A percentile compares a stretch with the other conserved stretches of the same genome.
phyloP scores from a whole-genome alignment of 2,329 filamentous ascomycete species.

The Scytalidium sp. region DNA sequence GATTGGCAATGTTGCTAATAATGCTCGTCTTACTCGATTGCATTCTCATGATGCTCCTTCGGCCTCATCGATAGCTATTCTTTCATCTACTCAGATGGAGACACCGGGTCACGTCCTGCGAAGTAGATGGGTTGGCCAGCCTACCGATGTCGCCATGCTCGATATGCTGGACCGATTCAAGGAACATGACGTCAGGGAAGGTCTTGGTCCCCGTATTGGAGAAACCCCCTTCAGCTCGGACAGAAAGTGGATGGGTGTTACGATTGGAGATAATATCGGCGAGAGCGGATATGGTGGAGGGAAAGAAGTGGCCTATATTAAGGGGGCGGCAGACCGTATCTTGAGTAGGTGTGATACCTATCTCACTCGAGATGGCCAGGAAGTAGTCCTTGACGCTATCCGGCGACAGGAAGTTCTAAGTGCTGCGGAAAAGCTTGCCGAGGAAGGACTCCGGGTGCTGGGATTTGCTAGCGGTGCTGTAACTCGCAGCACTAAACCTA shows the following conservation, averaged over 20 bases:
- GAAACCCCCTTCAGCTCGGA: constrained; percentile 97
- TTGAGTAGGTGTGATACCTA: constrained; percentile 88
- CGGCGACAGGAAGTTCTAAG: constrained; percentile 71
- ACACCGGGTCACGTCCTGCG: constrained; percentile 59
- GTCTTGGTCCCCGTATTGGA: constrained; percentile 74
- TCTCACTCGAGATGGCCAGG: constrained; percentile 78
- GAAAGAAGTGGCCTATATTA: constrained; percentile 87
- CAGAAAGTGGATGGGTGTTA: constrained; percentile 98
- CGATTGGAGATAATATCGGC: constrained; percentile 54
- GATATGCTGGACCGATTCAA: constrained; percentile 88
- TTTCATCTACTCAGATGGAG: constrained; percentile 78
- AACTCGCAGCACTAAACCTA: constrained; percentile 43
- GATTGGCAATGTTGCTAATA: constrained; percentile 96
- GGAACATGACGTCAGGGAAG: constrained; percentile 86
- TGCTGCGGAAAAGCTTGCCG: constrained; percentile 83
- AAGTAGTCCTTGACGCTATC: constrained; percentile 77
- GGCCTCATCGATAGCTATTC: constrained; percentile 69
- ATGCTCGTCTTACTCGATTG: constrained; percentile 74
- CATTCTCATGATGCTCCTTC: constrained; percentile 69
- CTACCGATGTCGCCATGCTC: constrained; percentile 95
- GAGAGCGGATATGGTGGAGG: constrained; percentile 18
- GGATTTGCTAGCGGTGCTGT: constrained; percentile 87
- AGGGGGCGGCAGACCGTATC: constrained; percentile 87
- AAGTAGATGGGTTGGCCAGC: constrained; percentile 94
- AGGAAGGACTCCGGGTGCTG: constrained; percentile 84